Percentiles rank a stretch among this genome's conserved stretches.
These are phyloP conservation scores for Uronychia setigera DNA, from an alignment of 73 alveolate genomes.

Conservation along the genomic window DNA sequence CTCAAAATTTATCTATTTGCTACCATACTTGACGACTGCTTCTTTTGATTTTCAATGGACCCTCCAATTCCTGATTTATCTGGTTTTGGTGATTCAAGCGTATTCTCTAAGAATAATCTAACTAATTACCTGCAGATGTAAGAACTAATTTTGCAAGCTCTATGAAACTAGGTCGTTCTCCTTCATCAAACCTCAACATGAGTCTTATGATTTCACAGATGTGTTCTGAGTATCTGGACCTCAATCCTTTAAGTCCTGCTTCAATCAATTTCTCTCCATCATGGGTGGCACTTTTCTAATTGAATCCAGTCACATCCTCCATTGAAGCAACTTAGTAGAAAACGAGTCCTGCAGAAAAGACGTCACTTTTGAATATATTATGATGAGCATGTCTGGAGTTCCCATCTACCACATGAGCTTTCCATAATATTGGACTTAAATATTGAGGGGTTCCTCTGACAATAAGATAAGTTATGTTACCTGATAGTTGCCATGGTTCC, in stretches of 20 bases:
- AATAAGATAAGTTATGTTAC: not conserved
- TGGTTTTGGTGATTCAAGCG: not conserved
- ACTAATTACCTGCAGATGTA: conserved; percentile 57
- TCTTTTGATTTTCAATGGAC: not conserved
- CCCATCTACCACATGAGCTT: conserved; percentile 93
- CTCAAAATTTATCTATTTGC: conserved; percentile 21
- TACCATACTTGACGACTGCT: not conserved
- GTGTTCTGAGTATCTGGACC: conserved; percentile 64
- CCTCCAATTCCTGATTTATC: not conserved
- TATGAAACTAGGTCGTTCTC: conserved; percentile 92
- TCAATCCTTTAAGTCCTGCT: conserved; percentile 76
- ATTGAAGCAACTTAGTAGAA: conserved; percentile 90
- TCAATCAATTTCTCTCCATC: conserved; percentile 92
- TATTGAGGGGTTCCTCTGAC: conserved; percentile 97
- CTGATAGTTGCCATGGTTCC: conserved; percentile 95
- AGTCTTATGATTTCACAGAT: conserved; percentile 76
- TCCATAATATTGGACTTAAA: conserved; percentile 96
- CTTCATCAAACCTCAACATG: conserved; percentile 94
- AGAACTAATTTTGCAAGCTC: conserved; percentile 77
- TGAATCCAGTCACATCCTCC: conserved; percentile 98
- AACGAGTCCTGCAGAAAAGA: conserved; percentile 93
- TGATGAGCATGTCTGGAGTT: conserved; percentile 95
- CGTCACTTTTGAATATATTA: conserved; percentile 96
- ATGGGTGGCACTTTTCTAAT: conserved; percentile 78
- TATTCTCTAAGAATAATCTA: conserved; percentile 49